Percentiles rank a stretch among this genome's conserved stretches.
These are phyloP conservation scores for Aspergillus alliaceus DNA, from an alignment of 2,329 filamentous ascomycete genomes.

Conservation along the genomic window DNA sequence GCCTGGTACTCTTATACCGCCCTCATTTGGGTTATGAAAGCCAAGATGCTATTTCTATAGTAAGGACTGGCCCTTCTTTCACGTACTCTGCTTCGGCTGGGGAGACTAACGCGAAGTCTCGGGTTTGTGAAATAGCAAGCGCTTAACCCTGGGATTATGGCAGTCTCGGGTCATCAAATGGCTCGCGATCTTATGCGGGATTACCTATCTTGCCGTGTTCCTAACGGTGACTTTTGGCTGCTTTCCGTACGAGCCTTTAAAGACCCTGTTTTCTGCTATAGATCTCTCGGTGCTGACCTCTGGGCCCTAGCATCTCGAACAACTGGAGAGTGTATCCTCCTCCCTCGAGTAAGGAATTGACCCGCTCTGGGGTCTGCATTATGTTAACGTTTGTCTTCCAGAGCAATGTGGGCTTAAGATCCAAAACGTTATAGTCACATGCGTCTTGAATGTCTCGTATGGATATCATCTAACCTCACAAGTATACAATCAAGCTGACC, in stretches of 20 bases:
- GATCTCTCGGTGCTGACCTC: not conserved
- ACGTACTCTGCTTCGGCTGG: not conserved
- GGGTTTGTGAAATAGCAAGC: not conserved
- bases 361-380: not conserved
- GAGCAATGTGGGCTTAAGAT: conserved; percentile 1
- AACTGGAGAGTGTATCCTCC: conserved; percentile 7
- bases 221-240: conserved; percentile 3
- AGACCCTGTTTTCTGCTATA: not conserved
- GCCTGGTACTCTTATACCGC: conserved; percentile 6
- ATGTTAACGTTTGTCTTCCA: not conserved
- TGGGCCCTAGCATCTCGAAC: not conserved
- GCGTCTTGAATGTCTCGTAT: conserved; percentile 3
- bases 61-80: not conserved
- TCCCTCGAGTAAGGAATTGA: not conserved
- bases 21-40: conserved; percentile 6
- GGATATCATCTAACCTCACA: not conserved
- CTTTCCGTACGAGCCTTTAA: not conserved
- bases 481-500: not conserved
- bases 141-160: conserved; percentile 1
- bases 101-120: not conserved
- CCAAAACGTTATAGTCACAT: conserved; percentile 3
- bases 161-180: conserved; percentile 1
- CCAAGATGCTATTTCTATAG: conserved; percentile 4
- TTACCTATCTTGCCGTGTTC: not conserved
- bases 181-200: not conserved